Percentiles rank a stretch among this genome's conserved stretches.
Conservation (phyloP, 2,329 filamentous ascomycete genomes). For the Botrytis cinerea region DNA sequence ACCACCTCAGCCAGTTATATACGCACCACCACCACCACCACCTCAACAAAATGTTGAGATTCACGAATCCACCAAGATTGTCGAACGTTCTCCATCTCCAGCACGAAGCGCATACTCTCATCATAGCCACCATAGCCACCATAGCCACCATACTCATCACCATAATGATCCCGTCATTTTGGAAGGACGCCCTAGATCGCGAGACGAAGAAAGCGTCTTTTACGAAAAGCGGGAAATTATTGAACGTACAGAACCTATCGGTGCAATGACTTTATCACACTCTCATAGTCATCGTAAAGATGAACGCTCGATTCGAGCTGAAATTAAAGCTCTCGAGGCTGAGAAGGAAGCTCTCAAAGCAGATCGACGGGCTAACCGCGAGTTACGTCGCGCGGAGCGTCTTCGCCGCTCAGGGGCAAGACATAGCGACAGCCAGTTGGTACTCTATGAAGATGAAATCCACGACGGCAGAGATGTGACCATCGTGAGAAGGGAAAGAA, state of each 20-base stretch:
- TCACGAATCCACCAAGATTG: slow-evolving; percentile 49
- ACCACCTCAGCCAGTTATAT: slow-evolving; percentile 28
- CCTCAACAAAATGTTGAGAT: slow-evolving; percentile 44
- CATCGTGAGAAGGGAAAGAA: slow-evolving; percentile 54
- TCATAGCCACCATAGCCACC: slow-evolving; percentile 20
- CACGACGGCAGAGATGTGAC: slow-evolving; percentile 48
- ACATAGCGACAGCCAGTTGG: slow-evolving; percentile 60
- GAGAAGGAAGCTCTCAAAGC: slow-evolving; percentile 60
- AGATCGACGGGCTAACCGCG: slow-evolving; percentile 53
- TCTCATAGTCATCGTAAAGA: slow-evolving; percentile 43
- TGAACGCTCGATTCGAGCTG: slow-evolving; percentile 65
- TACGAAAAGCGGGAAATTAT: slow-evolving; percentile 34
- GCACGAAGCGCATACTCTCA: slow-evolving; percentile 22
- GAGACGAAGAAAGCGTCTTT: slow-evolving; percentile 34
- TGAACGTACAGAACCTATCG: slow-evolving; percentile 40
- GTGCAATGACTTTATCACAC: slow-evolving; percentile 48
- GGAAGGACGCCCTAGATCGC: slow-evolving; percentile 41
- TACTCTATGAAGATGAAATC: slow-evolving; percentile 59
- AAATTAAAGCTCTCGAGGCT: slow-evolving; percentile 71
- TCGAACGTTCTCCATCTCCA: slow-evolving; percentile 39
- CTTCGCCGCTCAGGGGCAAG: slow-evolving; percentile 57
- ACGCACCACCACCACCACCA: slow-evolving; percentile 25
- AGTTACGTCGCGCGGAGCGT: slow-evolving; percentile 49
- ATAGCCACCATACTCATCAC: slow-evolving; percentile 35
- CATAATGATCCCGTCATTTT: slow-evolving; percentile 46